These are phyloP conservation scores for Tricholoma furcatifolium DNA, from an alignment of 768 basidiomycete genomes.

Conservation along the genomic window DNA sequence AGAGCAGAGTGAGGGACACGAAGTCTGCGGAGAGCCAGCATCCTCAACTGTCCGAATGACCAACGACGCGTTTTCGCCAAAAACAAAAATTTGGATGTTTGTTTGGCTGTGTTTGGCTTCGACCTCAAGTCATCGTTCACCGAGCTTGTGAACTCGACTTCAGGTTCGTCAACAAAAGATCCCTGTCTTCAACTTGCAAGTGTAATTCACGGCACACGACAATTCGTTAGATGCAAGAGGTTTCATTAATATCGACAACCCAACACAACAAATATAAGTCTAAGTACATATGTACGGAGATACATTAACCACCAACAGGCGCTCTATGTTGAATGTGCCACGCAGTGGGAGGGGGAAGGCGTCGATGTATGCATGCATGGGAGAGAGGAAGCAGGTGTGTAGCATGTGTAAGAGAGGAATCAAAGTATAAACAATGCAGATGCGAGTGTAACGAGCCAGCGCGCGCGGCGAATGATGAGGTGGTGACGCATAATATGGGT, in stretches of 20 bases:
- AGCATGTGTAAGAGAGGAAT: slow-evolving; percentile 12
- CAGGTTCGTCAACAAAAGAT: too few species aligned
- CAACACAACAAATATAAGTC: slow-evolving; percentile 8
- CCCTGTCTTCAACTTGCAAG: too few species aligned
- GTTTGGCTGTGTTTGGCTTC: slow-evolving; percentile 19
- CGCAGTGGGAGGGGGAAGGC: neutral
- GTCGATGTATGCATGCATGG: neutral
- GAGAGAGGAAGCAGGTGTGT: neutral
- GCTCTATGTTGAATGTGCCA: slow-evolving; percentile 3
- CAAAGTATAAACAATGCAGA: slow-evolving; percentile 23
- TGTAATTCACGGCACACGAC: too few species aligned
- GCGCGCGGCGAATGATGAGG: too few species aligned
- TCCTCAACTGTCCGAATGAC: slow-evolving; percentile 6
- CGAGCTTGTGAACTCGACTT: too few species aligned
- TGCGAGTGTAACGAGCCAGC: too few species aligned
- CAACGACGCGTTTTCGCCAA: slow-evolving; percentile 4
- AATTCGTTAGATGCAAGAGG: neutral
- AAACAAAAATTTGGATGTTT: slow-evolving; percentile 15
- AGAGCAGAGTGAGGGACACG: slow-evolving; percentile 15
- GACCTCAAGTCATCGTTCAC: too few species aligned
- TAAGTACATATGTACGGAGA: slow-evolving; percentile 13
- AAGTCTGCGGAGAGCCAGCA: slow-evolving; percentile 29
- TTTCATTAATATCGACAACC: neutral
- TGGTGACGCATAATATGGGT: too few species aligned
- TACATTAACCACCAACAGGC: slow-evolving; percentile 8